These are phyloP conservation scores for Suhomyces atakaporum DNA, from an alignment of 1,139 yeast genomes.

Conservation along the genomic window DNA sequence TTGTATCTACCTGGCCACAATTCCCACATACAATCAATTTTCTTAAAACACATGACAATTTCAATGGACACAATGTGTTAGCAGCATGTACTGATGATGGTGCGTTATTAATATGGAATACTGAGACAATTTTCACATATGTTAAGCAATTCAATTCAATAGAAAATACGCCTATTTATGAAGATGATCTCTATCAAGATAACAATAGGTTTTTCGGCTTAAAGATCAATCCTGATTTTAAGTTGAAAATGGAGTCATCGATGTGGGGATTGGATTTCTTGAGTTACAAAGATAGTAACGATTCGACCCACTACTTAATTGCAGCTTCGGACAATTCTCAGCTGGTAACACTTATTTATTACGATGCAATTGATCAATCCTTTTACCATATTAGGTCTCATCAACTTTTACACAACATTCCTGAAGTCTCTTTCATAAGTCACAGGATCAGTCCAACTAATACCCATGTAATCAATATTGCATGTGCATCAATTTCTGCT, in stretches of 20 bases:
- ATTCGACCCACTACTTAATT: conserved; percentile 37
- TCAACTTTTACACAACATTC: conserved; percentile 57
- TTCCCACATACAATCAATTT: conserved; percentile 62
- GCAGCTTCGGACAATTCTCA: conserved; percentile 63
- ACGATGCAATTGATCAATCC: conserved; percentile 26
- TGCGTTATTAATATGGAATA: conserved; percentile 45
- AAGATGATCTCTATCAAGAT: conserved; percentile 6
- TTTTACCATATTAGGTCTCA: conserved; percentile 43
- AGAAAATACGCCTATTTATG: not conserved
- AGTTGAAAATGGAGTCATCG: conserved; percentile 46
- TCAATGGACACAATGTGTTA: conserved; percentile 38
- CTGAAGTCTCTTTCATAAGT: conserved; percentile 50
- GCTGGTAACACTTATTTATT: conserved; percentile 44
- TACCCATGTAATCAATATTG: conserved; percentile 25
- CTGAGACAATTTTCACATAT: conserved; percentile 27
- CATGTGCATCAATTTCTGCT: conserved; percentile 52
- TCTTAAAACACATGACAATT: conserved; percentile 28
- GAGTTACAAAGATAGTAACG: conserved; percentile 23
- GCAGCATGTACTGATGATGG: conserved; percentile 62
- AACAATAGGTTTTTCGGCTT: conserved; percentile 18
- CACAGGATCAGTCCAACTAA: conserved; percentile 19
- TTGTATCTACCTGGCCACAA: conserved; percentile 49
- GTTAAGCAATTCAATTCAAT: conserved; percentile 16
- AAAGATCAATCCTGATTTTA: conserved; percentile 36
- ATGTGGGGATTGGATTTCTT: conserved; percentile 66